Evolutionary conservation across 1,284 basidiomycete species (phyloP), one percentile per base, ranked within the genome.

Genomic region (Schizopora paradoxa): DNA sequence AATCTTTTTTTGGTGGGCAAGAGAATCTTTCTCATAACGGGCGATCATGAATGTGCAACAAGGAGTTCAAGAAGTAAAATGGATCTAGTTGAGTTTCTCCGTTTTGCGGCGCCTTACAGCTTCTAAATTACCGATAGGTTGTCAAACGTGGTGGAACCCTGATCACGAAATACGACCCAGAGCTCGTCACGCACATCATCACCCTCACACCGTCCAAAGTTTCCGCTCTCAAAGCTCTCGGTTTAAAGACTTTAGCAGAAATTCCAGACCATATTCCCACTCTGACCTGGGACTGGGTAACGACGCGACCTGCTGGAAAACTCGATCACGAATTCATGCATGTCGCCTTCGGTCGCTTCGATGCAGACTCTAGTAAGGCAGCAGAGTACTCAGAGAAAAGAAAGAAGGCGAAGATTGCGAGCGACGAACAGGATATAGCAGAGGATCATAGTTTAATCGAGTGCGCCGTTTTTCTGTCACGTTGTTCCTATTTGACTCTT

Each of bases 181-280:
- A 57, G 3, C 51, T 60, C 6, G 72, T 80, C 18, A 85, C 84
- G 1, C 79, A 85, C 56, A 79, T 87, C 43, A 66, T 86, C 27
- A 76, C 76, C 3, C 75, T 77, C 41, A 61, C 66, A 0, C 58
- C 57, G n/a, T 44, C 44, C 5, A 31, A 54, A 51, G 45, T 66
- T 54, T 31, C 58, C 63, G 56, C 70, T 47, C 40, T 79, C 56
- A 38, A 59, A 62, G 49, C 58, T 4, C 49, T 68, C 10, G 72
- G 73, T 1, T 51, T 83, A 13, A 73, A 68, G 52, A 66, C 56
- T 3, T 54, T 82, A 6, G 60, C 59, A 5, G 70, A 82, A 5
- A 79, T 86, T 37, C 82, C 83, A 1, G 58, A 69, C 16, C 64
- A 74, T 39, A 78, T 86, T 13, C 79, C 79, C 3, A 79, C 75